Evolutionary conservation across 371 early-diverging fungal genomes (phyloP).

Genomic region (Actinomortierella ambigua): DNA sequence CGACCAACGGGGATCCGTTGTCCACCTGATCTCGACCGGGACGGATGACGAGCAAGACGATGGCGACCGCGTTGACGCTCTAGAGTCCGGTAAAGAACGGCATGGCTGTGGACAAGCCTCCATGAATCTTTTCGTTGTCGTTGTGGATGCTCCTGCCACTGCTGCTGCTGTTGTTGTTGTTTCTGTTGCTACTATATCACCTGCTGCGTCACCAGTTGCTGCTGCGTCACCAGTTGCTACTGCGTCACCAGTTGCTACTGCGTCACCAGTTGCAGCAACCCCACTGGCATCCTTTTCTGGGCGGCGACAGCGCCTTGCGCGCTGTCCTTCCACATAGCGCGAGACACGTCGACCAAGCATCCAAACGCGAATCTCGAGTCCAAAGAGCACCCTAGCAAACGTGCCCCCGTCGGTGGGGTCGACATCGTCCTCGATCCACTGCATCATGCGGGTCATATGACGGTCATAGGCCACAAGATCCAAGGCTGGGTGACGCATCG

Average conservation of each 20-base stretch:
- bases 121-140: too few species aligned
- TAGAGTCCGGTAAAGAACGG: background rate
- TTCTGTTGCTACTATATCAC: background rate
- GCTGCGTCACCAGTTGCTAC: too few species aligned
- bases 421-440: background rate
- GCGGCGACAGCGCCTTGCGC: too few species aligned
- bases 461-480: background rate
- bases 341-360: background rate
- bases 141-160: too few species aligned
- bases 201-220: background rate
- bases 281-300: too few species aligned
- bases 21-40: too few species aligned
- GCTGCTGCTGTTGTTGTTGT: background rate
- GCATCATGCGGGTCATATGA: background rate
- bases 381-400: background rate
- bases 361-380: background rate
- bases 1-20: background rate
- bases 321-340: background rate
- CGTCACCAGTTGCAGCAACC: too few species aligned
- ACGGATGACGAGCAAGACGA: background rate
- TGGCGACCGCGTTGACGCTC: background rate
- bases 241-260: background rate
- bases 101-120: too few species aligned
- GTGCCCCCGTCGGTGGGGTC: background rate
- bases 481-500: too few species aligned